Evolutionary conservation across 495 filamentous ascomycete genomes (phyloP), one percentile per base, ranked within the genome.

Genomic region (Xylaria castorea): DNA sequence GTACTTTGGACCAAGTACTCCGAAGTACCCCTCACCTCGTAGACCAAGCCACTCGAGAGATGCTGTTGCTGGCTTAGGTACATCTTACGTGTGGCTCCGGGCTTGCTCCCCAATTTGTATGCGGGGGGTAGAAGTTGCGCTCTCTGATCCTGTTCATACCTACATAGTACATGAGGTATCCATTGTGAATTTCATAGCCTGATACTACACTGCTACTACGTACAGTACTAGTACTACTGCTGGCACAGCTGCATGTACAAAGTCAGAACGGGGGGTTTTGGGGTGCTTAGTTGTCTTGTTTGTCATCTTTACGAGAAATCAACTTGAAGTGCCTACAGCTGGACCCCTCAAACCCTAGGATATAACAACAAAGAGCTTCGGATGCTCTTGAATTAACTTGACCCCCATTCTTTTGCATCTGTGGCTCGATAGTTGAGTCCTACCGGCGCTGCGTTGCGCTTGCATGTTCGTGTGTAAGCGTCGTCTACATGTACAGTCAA

Each of bases 261-360:
- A 18, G 36, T 25, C 25, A 46, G 40, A 46, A 69, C 6, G 25
- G 40, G 66, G 66, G 48, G n/a, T 40, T 50, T 55, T 66, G 25
- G 34, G 65, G 30, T 20, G 48, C 46, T 40, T 34, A 32, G 22
- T 32, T 27, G 4, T 66, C 44, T 34, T 25, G 22, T 70, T 70
- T 48, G 67, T 70, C 53, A 62, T 61, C 62, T 50, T 70, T 60
- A 70, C 67, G 55, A 46, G 67, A 70, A 36, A 57, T 38, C 30
- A 70, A 70, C 44, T 55, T 32, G 42, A 63, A 63, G 8, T 22
- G 60, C 11, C 18, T 63, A 32, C 62, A 12, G 25, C 46, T 22
- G 62, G 38, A 27, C n/a, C 4, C 11, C 12, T 50, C 51, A 7
- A 20, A 51, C 30, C n/a, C 32, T 38, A 7, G 1, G 40, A 22